Conservation (phyloP, 768 basidiomycete species). For the Pisolithus sp. region DNA sequence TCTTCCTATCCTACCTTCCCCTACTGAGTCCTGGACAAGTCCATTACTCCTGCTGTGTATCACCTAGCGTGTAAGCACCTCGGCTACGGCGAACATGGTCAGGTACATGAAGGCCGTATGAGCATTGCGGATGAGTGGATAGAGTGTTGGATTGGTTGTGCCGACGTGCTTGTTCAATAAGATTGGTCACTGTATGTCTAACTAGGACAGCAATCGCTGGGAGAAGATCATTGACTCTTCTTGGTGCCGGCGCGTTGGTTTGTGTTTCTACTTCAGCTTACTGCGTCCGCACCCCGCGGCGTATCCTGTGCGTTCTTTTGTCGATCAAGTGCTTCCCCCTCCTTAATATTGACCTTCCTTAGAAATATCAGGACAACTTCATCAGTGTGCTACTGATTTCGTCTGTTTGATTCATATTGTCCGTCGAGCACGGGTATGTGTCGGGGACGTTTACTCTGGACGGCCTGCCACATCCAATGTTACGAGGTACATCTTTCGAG, state of each 20-base stretch:
- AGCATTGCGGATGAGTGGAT: constrained; percentile 51
- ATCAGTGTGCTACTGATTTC: constrained; percentile 48
- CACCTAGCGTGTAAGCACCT: constrained; percentile 47
- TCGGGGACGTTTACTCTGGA: constrained; percentile 54
- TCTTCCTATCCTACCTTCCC: neutral
- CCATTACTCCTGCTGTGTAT: constrained; percentile 49
- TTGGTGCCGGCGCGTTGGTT: constrained; percentile 51
- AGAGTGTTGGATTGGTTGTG: constrained; percentile 71
- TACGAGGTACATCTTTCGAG: constrained; percentile 29
- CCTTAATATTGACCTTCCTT: constrained; percentile 2
- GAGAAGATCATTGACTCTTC: constrained; percentile 43
- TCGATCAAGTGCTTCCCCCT: neutral
- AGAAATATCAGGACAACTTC: constrained; percentile 47
- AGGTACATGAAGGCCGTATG: constrained; percentile 14
- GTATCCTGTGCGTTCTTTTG: constrained; percentile 43
- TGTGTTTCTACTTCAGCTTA: constrained; percentile 53
- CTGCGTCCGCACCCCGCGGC: constrained; percentile 54
- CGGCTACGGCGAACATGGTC: constrained; percentile 24
- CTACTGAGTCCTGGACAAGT: constrained; percentile 38
- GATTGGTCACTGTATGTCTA: constrained; percentile 57
- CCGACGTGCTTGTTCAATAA: constrained; percentile 52
- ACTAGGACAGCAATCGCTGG: constrained; percentile 47
- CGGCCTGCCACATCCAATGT: constrained; percentile 45
- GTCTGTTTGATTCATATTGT: constrained; percentile 40
- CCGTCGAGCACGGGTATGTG: constrained; percentile 54